Conservation (phyloP, 805 yeast species). For the Cyberlindnera euphorbiae region DNA sequence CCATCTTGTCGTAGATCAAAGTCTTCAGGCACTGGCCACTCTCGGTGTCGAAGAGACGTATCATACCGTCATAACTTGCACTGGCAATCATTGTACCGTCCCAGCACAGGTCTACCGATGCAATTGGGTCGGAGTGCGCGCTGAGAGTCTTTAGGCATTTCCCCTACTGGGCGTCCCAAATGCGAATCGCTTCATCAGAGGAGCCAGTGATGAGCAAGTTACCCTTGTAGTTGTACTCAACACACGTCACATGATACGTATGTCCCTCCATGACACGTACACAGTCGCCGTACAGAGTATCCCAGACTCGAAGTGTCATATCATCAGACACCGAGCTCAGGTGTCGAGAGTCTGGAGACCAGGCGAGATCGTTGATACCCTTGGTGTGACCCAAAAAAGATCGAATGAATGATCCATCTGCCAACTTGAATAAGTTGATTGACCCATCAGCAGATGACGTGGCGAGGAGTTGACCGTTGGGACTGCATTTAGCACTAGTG, state of each 20-base stretch:
- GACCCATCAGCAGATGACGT: constrained; percentile 53
- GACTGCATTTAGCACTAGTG: constrained; percentile 55
- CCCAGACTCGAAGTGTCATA: constrained; percentile 71
- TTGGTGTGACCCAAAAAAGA: constrained; percentile 51
- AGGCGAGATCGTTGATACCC: constrained; percentile 72
- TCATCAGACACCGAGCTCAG: constrained; percentile 89
- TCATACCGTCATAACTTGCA: constrained; percentile 87
- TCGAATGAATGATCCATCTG: constrained; percentile 30
- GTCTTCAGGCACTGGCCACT: constrained; percentile 93
- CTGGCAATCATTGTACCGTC: constrained; percentile 82
- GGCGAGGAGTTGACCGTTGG: constrained; percentile 56
- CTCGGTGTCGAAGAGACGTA: constrained; percentile 80
- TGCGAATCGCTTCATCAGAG: constrained; percentile 83
- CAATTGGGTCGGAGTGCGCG: constrained; percentile 91
- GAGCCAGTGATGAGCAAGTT: constrained; percentile 77
- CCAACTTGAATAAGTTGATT: constrained; percentile 52
- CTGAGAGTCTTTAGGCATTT: constrained; percentile 71
- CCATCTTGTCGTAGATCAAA: constrained; percentile 71
- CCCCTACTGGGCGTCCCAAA: constrained; percentile 82
- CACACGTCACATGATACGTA: constrained; percentile 76
- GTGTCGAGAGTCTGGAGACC: constrained; percentile 69
- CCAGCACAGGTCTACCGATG: constrained; percentile 64
- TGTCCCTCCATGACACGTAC: constrained; percentile 54
- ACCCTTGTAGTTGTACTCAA: constrained; percentile 68
- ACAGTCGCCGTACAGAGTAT: constrained; percentile 45